Conservation (phyloP, 495 filamentous ascomycete genomes). For the Hyaloscypha finlandica region DNA sequence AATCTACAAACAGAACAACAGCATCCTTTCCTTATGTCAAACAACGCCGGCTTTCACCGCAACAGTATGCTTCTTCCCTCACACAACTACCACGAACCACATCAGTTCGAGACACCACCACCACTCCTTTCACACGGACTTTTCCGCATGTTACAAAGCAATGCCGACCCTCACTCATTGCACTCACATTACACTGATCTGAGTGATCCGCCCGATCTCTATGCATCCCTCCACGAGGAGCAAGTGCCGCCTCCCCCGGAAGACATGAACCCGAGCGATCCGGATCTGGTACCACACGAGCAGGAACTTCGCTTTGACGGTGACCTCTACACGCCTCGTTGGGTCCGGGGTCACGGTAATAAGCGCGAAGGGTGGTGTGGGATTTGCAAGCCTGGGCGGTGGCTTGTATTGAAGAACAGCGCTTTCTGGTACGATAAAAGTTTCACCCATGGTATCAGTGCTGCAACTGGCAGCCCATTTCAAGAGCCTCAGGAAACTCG, state of each 20-base stretch:
- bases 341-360: constrained; percentile 78
- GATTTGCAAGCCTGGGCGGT: constrained; percentile 78
- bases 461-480: constrained; percentile 72
- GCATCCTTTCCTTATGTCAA: constrained; percentile 52
- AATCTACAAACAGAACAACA: constrained; percentile 53
- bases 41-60: constrained; percentile 48
- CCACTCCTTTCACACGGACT: constrained; percentile 63
- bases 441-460: constrained; percentile 80
- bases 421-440: constrained; percentile 88
- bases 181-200: constrained; percentile 65
- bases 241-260: constrained; percentile 68
- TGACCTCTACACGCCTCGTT: constrained; percentile 75
- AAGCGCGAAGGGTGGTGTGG: constrained; percentile 86
- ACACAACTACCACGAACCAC: constrained; percentile 36
- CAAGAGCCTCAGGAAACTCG: constrained; percentile 70
- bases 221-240: constrained; percentile 67
- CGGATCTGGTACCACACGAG: constrained; percentile 68
- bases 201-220: constrained; percentile 71
- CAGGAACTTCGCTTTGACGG: constrained; percentile 77
- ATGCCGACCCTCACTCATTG: constrained; percentile 61
- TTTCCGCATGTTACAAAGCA: constrained; percentile 69
- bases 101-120: constrained; percentile 51
- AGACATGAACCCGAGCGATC: constrained; percentile 74
- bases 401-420: constrained; percentile 81
- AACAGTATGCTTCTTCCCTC: constrained; percentile 39